These are phyloP conservation scores for Rostrohypoxylon terebratum DNA, from an alignment of 495 filamentous ascomycete species.

Conservation along the genomic window DNA sequence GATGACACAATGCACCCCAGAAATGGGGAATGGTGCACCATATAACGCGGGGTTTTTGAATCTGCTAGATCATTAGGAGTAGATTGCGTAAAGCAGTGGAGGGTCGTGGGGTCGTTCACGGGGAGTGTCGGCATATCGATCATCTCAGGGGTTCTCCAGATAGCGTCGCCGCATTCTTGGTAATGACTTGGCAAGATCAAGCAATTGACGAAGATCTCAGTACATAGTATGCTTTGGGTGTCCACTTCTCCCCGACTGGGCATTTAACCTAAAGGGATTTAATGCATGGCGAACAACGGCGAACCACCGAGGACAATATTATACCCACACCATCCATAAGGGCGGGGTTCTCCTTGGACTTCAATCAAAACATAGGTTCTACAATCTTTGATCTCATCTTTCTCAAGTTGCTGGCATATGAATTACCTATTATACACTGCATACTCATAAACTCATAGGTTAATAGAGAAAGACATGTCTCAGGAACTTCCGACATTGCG, in stretches of 20 bases:
- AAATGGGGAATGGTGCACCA: no score
- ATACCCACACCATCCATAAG: not conserved
- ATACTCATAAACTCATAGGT: no score
- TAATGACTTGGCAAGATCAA: not conserved
- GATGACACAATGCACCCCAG: not conserved
- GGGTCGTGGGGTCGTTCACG: not conserved
- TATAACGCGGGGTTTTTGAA: not conserved
- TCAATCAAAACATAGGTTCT: not conserved
- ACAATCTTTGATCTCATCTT: no score
- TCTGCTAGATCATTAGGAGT: not conserved
- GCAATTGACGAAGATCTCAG: not conserved
- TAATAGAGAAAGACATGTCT: not conserved
- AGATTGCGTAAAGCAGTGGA: not conserved
- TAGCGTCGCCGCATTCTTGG: not conserved
- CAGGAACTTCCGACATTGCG: slow-evolving; percentile 18
- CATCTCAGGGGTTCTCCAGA: not conserved
- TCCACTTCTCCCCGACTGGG: not conserved
- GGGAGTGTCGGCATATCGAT: not conserved
- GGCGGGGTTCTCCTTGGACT: not conserved
- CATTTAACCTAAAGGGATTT: not conserved
- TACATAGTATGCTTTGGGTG: no score
- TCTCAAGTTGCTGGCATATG: not conserved
- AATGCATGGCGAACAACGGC: not conserved
- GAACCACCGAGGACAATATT: not conserved
- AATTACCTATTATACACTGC: not conserved